Conservation (phyloP, 1,139 yeast species). For the Saccharomycopsis phalli region DNA sequence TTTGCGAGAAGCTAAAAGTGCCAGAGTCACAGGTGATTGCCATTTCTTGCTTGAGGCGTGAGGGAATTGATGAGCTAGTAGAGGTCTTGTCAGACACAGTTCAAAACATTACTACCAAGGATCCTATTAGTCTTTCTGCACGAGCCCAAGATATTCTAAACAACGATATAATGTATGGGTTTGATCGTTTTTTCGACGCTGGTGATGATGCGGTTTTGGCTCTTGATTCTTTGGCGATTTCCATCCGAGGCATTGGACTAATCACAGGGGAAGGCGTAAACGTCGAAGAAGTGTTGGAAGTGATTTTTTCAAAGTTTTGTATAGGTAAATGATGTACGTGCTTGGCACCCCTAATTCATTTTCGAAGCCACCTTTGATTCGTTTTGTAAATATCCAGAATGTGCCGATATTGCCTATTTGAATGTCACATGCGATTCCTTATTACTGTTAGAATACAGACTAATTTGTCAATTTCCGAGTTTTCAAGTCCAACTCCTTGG, state of each 20-base stretch:
- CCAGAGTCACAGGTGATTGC: conserved; percentile 31
- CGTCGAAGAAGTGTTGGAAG: conserved; percentile 83
- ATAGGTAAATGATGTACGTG: conserved; percentile 58
- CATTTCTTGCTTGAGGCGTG: conserved; percentile 55
- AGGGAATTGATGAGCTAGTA: conserved; percentile 47
- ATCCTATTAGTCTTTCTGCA: conserved; percentile 63
- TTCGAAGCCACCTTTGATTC: not conserved
- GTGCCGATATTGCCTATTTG: too few relatives aligned
- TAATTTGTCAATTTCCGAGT: not conserved
- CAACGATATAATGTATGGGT: conserved; percentile 67
- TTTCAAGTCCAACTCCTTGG: conserved; percentile 42
- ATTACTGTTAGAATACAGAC: not conserved
- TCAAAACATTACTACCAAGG: conserved; percentile 41
- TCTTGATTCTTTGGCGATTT: conserved; percentile 61
- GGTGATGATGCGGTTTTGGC: conserved; percentile 72
- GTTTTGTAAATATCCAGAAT: too few relatives aligned
- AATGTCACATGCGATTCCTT: too few relatives aligned
- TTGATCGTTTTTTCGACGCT: conserved; percentile 48
- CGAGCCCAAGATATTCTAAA: conserved; percentile 65
- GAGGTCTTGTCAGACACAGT: conserved; percentile 35
- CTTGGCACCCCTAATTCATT: not conserved
- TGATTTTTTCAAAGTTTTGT: conserved; percentile 85
- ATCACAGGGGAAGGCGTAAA: conserved; percentile 88
- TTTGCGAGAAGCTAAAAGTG: conserved; percentile 27
- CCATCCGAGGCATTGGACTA: conserved; percentile 84